Percentiles rank a stretch among this genome's conserved stretches.
Evolutionary conservation across 192 early-diverging fungal genomes (phyloP).

Genomic region (Jimgerdemannia flammicorona): DNA sequence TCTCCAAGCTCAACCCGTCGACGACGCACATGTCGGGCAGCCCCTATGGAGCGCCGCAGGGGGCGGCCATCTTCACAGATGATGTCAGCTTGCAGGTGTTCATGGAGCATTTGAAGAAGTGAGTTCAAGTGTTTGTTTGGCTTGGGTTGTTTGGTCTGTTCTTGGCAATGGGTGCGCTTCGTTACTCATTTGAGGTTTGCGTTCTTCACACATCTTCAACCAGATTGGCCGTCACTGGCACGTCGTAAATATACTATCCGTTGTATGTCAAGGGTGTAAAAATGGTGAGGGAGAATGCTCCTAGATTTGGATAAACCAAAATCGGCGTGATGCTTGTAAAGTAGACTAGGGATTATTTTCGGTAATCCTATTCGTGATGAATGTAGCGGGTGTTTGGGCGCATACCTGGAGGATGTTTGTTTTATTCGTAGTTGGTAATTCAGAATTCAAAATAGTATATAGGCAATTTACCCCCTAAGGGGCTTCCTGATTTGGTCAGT

Average conservation of each 20-base stretch:
- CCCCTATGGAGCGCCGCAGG: constrained; percentile 62
- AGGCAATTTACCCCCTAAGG: too few relatives aligned
- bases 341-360: too few relatives aligned
- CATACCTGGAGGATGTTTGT: too few relatives aligned
- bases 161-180: neutral
- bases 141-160: neutral
- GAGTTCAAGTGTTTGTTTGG: constrained; percentile 15
- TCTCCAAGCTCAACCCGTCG: constrained; percentile 97
- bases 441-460: too few relatives aligned
- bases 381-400: too few relatives aligned
- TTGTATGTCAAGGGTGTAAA: neutral
- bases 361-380: too few relatives aligned
- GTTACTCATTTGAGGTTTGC: neutral
- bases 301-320: too few relatives aligned
- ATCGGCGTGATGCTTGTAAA: too few relatives aligned
- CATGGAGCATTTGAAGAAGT: constrained; percentile 92
- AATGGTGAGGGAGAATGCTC: too few relatives aligned
- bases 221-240: constrained; percentile 44
- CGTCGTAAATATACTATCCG: constrained; percentile 21
- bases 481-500: too few relatives aligned
- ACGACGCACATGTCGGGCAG: constrained; percentile 83
- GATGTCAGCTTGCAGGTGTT: constrained; percentile 98
- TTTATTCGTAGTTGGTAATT: too few relatives aligned
- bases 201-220: neutral
- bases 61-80: constrained; percentile 96